Base-by-base conservation (phyloP, 176 grass and related monocot genomes). In the Rhynchospora pubera region DNA sequence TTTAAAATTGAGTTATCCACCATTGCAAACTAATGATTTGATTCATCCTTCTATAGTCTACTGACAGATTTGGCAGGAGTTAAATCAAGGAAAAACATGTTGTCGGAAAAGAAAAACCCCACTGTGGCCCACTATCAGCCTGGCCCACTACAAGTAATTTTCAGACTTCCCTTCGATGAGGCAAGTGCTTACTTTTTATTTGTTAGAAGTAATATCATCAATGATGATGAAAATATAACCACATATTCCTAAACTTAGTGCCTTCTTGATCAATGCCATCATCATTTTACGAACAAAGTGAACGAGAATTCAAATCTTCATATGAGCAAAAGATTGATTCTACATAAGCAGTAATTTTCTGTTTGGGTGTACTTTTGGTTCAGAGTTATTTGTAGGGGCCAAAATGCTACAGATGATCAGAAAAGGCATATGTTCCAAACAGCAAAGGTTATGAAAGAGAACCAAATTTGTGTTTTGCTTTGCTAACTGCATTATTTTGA, bases 81-180 rank as follows among this genome's bases (percentile, higher is more conserved):
- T 16, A 83, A 91, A 47, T 89, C 89, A 56, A 84, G 83, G 2
- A 89, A 89, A 85, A 91, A 86, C 65, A 87, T 87, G 53, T 56
- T 75, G n/a, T 47, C 82, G 51, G 69, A 91, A 65, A 89, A 88
- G 82, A 87, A 93, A 93, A 83, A 48, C 0, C 82, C 75, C 62
- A 57, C 57, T 2, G 80, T 86, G 51, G 82, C 69, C 83, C 79
- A 73, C 65, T 58, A 91, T 79, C 87, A 86, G 43, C 87, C 86
- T 85, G 90, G 90, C 7, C 91, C 82, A 84, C 63, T 98, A 47
- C 96, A 97, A 68, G 62, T 22, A 16, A 86, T 88, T 81, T 89
- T 90, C 74, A 86, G 84, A 85, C 84, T 88, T 80, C 90, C 87
- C 73, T 87, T 83, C 51, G 82, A 93, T 77, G 91, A 98, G 83